A percentile compares a stretch with the other conserved stretches of the same genome.
Evolutionary conservation across 139 green algal species (phyloP).

Genomic region (Haematococcus sp.): DNA sequence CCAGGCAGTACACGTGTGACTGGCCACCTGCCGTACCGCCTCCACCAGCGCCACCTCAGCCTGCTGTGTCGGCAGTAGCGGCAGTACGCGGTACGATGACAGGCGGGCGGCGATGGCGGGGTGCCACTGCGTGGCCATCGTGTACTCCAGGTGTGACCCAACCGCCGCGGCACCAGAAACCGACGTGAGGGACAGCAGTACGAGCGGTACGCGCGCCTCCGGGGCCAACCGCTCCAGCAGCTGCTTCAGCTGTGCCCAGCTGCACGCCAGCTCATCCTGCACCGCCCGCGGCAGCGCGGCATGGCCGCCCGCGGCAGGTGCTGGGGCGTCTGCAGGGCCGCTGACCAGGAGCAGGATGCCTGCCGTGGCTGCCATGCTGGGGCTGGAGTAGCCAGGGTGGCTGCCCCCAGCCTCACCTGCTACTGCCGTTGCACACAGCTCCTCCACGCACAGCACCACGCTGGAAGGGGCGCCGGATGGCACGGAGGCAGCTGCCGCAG

Average conservation of each 20-base stretch:
- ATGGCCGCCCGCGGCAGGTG: neutral
- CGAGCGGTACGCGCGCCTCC: neutral
- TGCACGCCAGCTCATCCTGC: neutral
- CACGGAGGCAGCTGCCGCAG: no score
- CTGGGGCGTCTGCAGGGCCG: neutral
- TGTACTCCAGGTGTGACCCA: neutral
- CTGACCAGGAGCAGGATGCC: slow-evolving; percentile 7
- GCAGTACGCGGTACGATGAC: neutral
- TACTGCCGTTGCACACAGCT: neutral
- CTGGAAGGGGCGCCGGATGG: no score
- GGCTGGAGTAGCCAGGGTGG: slow-evolving; percentile 1
- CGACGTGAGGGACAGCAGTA: neutral
- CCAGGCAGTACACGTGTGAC: no score
- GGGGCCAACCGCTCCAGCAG: neutral
- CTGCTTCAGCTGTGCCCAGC: neutral
- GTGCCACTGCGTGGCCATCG: neutral
- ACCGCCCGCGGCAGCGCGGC: neutral
- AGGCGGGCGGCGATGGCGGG: neutral
- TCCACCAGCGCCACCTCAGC: neutral
- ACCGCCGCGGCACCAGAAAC: neutral
- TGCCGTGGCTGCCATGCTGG: slow-evolving; percentile 9
- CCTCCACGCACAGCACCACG: neutral
- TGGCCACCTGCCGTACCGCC: no score
- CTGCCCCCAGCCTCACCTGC: neutral
- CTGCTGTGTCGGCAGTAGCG: neutral